phyloP scores from a whole-genome alignment of 495 filamentous ascomycete genomes.

The Trichoderma virens region DNA sequence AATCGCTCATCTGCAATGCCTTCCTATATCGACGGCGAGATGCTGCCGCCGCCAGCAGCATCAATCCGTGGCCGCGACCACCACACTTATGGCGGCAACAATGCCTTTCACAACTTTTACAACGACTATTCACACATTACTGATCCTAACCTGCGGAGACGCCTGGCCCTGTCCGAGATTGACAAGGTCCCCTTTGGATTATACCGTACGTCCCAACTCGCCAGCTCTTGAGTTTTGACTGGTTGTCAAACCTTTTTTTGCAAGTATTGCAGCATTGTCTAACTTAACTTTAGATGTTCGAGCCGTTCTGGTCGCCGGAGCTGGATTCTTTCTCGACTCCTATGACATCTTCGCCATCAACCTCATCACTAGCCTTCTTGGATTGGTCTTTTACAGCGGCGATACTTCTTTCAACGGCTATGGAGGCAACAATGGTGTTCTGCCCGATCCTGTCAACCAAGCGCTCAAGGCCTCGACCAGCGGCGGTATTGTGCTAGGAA shows the following conservation, averaged over 20 bases:
- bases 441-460: slow-evolving; percentile 53
- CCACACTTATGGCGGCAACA: slow-evolving; percentile 42
- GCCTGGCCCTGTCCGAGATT: slow-evolving; percentile 68
- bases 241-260: background rate
- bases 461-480: slow-evolving; percentile 70
- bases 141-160: slow-evolving; percentile 67
- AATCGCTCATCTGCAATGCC: background rate
- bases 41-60: slow-evolving; percentile 24
- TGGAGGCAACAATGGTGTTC: slow-evolving; percentile 37
- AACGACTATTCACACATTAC: slow-evolving; percentile 45
- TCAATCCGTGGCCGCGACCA: slow-evolving; percentile 11
- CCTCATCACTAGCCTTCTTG: slow-evolving; percentile 59
- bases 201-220: slow-evolving; percentile 40
- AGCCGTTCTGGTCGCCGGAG: slow-evolving; percentile 69
- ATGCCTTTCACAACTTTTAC: slow-evolving; percentile 54
- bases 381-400: slow-evolving; percentile 63
- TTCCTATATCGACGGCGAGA: background rate
- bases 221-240: background rate
- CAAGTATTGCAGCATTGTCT: background rate
- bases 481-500: slow-evolving; percentile 65
- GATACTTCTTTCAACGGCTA: slow-evolving; percentile 24
- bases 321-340: slow-evolving; percentile 78
- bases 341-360: slow-evolving; percentile 79
- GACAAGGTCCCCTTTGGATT: slow-evolving; percentile 75
- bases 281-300: slow-evolving; percentile 33